Base-by-base conservation (phyloP, 2,329 filamentous ascomycete genomes). In the Bipolaris oryzae region DNA sequence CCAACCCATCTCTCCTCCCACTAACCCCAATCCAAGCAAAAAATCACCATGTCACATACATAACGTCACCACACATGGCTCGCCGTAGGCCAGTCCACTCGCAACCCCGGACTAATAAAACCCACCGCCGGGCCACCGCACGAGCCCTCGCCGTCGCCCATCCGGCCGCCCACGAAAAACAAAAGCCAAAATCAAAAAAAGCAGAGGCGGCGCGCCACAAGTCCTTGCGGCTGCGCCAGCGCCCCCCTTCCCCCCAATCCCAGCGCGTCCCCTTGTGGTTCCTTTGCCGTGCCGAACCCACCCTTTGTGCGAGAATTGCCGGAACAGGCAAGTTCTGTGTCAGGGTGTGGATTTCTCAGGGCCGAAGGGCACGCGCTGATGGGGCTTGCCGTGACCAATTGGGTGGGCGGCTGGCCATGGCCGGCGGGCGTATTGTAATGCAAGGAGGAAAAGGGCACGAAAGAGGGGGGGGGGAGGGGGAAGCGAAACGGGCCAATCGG, bases 331-430 rank as follows among this genome's bases (percentile, higher is more conserved):
- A 47, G 15, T 33, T 42, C 35, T 47, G 15, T 23, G 21, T 53
- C 34, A 52, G 52, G 21, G 15, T 42, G 9, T 56, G n/a, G 53
- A 56, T 52, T 47, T 5, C 43, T 15, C 35, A 46, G 50, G 49
- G 53, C 53, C 48, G 54, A 62, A 62, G 59, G 59, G 56, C 59
- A 54, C 28, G 28, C 56, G 53, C 38, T 54, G 38, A n/a, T 42
- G 49, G 43, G 46, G 50, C 41, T 18, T 10, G n/a, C 28, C 15
- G 20, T 21, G 47, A 52, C 59, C 56, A 62, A 62, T 62, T 62
- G 15, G 28, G 28, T 31, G 33, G 28, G 44, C 9, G 45, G 10
- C 33, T 34, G 31, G 33, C 33, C 33, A 31, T 31, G 28, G 28
- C 28, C 28, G 28, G 28, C 28, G 28, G 28, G 28, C 28, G 28